Conservation (phyloP, 805 yeast genomes). For the Suhomyces sp. region DNA sequence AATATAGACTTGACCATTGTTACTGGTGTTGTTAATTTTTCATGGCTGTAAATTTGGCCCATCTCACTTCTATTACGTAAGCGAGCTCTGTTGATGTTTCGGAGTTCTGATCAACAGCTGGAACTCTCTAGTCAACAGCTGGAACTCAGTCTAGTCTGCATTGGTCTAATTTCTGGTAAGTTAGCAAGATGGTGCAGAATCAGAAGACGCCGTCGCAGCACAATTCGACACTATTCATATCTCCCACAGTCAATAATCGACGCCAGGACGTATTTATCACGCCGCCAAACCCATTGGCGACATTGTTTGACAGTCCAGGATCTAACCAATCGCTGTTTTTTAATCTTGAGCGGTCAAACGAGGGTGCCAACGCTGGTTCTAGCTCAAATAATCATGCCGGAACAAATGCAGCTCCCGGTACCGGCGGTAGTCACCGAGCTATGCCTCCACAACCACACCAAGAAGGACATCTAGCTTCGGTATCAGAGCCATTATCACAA, state of each 20-base stretch:
- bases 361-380: not conserved
- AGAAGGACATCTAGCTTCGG: not conserved
- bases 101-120: not conserved
- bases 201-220: slow-evolving; percentile 52
- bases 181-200: slow-evolving; percentile 10
- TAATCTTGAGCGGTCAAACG: slow-evolving; percentile 21
- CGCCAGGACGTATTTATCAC: slow-evolving; percentile 43
- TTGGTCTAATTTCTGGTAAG: not conserved
- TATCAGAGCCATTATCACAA: slow-evolving; percentile 56
- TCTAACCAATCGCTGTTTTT: slow-evolving; percentile 39
- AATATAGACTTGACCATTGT: not conserved
- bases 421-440: not conserved
- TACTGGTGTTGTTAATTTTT: not conserved
- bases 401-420: not conserved
- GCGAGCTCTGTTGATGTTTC: not conserved
- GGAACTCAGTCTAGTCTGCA: not conserved
- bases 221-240: slow-evolving; percentile 69
- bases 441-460: slow-evolving; percentile 6
- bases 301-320: slow-evolving; percentile 44
- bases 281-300: slow-evolving; percentile 47
- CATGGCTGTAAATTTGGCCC: not conserved
- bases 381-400: not conserved
- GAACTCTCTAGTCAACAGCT: too few relatives aligned
- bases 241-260: slow-evolving; percentile 55
- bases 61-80: not conserved